Evolutionary conservation across 257 asterid genomes (phyloP).

Genomic region (Rauvolfia tetraphylla): DNA sequence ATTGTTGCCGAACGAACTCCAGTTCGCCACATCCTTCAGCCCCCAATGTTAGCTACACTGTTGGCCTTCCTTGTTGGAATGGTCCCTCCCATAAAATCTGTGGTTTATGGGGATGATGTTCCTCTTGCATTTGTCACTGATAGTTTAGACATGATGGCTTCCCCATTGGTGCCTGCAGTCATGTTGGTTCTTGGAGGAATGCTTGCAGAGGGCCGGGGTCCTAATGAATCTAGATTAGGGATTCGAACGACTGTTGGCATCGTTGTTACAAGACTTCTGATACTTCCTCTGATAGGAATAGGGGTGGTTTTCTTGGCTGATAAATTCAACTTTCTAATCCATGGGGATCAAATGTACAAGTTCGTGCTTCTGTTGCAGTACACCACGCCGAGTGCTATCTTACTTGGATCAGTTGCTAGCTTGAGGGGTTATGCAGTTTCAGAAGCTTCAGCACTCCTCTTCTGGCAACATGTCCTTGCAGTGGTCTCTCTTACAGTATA

Average conservation of each 20-base stretch:
- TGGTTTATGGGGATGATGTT: constrained; percentile 67
- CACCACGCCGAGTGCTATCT: constrained; percentile 80
- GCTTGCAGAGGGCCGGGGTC: constrained; percentile 75
- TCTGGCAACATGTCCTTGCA: constrained; percentile 86
- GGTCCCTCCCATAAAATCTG: constrained; percentile 64
- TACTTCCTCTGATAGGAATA: constrained; percentile 67
- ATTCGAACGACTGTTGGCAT: constrained; percentile 60
- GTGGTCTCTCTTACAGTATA: constrained; percentile 63
- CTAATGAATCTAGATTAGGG: constrained; percentile 74
- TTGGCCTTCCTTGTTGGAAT: constrained; percentile 74
- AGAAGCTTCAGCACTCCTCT: constrained; percentile 88
- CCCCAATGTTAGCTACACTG: constrained; percentile 75
- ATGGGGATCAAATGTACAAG: constrained; percentile 64
- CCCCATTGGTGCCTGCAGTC: constrained; percentile 90
- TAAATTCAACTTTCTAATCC: constrained; percentile 41
- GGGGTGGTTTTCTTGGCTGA: constrained; percentile 64
- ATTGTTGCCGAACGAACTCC: constrained; percentile 80
- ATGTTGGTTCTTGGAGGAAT: constrained; percentile 93
- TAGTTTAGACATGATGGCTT: constrained; percentile 76
- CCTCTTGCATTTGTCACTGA: constrained; percentile 71
- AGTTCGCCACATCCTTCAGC: constrained; percentile 69
- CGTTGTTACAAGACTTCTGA: constrained; percentile 59
- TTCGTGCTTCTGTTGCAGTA: constrained; percentile 89
- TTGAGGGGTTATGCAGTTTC: constrained; percentile 81
- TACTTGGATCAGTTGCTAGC: constrained; percentile 90